Evolutionary conservation across 345 rosid genomes (phyloP), one percentile per base, ranked within the genome.

Genomic region (Salix arbutifolia): DNA sequence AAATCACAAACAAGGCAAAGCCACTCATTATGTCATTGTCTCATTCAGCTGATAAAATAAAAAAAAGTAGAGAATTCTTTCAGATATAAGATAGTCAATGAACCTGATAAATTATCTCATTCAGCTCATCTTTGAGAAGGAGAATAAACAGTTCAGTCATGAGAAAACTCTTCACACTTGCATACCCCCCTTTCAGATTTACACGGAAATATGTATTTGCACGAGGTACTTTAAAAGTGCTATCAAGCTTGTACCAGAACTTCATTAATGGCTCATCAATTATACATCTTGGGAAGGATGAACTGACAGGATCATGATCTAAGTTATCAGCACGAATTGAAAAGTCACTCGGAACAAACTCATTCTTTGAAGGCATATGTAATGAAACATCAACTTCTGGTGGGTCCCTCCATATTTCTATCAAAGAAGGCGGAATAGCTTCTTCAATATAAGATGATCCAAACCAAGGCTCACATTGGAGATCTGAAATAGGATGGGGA

Each of bases 211-310:
- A 96, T 48, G 94, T 76, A 86, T 92, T 96, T 61, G 91, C 94
- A 64, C 98, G 98, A 69, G 98, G 99, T 76, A 89, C 83, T 86
- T 89, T 93, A 74, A 93, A 93, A 60, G 92, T 86, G 65, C 78
- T 83, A 72, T 96, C 99, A 38, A 88, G 94, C 91, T 96, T 96
- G 91, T 91, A 91, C 99, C 99, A 96, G 69, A 96, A 81, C 87
- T 90, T 93, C 86, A 96, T 87, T 67, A 86, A 78, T 23, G 97
- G 91, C 76, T 92, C 95, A 50, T 93, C 94, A 76, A 91, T 76
- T 77, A 96, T 85, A 74, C 95, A 93, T 74, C 70, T 84, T 40
- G 97, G 98, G 76, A 83, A 85, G 44, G 86, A 72, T 70, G 79
- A 73, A 70, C 61, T 78, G 67, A 77, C 77, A 73, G 74, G 74